Base-by-base conservation (phyloP, 1,284 basidiomycete species). In the Cutaneotrichosporon cavernicola region DNA sequence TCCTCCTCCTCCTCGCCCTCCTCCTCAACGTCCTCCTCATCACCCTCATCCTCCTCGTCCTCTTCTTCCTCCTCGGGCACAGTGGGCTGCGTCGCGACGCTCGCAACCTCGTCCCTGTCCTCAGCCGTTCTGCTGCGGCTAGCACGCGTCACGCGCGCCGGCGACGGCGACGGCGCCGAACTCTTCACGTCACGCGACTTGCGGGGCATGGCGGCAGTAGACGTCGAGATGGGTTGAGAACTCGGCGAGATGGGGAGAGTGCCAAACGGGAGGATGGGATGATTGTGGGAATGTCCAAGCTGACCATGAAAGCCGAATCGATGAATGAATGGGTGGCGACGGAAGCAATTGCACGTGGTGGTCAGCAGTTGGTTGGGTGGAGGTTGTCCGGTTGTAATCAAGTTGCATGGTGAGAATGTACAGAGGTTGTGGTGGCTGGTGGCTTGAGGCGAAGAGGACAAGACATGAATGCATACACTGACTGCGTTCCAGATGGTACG, bases 141-240 rank as follows among this genome's bases (percentile, higher is more conserved):
- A 10, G 62, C 47, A 36, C 66, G 63, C 43, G 58, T 36, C 18
- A 16, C 56, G 7, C 61, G 61, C n/a, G 68, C 68, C 21, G 72
- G 73, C 3, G 69, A 72, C 21, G 72, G 72, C 32, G 69, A 69
- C 5, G 75, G 75, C 14, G 77, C 74, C 16, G 73, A 64, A 8
- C 74, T 72, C 64, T 75, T 74, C 16, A 65, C 70, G 53, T 58
- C 68, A n/a, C 74, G 58, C 5, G 71, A 34, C 40, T 72, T 72
- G 21, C 70, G 62, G 36, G 69, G 68, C 36, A 68, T 66, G 64
- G 65, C 69, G 30, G 51, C 68, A 53, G 52, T 46, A 9, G 56
- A 36, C 38, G 50, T 38, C 16, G 21, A 5, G 21, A 21, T 34
- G 32, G 40, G 18, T 46, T 30, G 32, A 36, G 21, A 9, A 7